A percentile compares a stretch with the other conserved stretches of the same genome.
Evolutionary conservation across 768 basidiomycete genomes (phyloP).

Genomic region (Lentinula guzmanii): DNA sequence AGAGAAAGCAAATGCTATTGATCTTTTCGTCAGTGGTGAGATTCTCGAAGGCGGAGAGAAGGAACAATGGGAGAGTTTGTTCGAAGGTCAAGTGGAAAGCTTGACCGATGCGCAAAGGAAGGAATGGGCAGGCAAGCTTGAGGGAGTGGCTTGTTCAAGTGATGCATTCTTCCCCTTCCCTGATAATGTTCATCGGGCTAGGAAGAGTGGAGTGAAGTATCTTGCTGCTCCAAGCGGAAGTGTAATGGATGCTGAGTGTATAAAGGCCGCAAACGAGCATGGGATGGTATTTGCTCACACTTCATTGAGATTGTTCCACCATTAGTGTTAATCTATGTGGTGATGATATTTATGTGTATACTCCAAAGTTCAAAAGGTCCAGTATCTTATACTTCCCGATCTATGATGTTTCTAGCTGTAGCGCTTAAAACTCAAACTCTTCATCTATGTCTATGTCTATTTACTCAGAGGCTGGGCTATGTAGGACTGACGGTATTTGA

Average conservation of each 20-base stretch:
- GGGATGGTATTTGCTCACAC: conserved; percentile 91
- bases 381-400: too few relatives aligned
- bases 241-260: conserved; percentile 96
- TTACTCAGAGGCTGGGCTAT: neutral
- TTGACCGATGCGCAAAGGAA: conserved; percentile 66
- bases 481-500: neutral
- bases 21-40: conserved; percentile 91
- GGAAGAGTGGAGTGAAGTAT: conserved; percentile 88
- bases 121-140: conserved; percentile 68
- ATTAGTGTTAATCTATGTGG: conserved; percentile 19
- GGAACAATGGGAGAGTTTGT: conserved; percentile 85
- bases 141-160: conserved; percentile 87
- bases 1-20: conserved; percentile 97
- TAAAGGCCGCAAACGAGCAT: conserved; percentile 94
- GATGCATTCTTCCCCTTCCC: conserved; percentile 99
- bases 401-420: too few relatives aligned
- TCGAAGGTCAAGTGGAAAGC: conserved; percentile 63
- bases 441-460: neutral
- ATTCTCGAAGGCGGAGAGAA: conserved; percentile 85
- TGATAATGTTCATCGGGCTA: conserved; percentile 92
- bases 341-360: too few relatives aligned
- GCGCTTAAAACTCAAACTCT: neutral
- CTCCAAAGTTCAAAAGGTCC: too few relatives aligned
- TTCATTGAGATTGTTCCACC: conserved; percentile 83
- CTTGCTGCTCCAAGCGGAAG: conserved; percentile 90